Evolutionary conservation across 225 moss, liverwort and hornwort species (phyloP).

Genomic region (Polytrichum commune): DNA sequence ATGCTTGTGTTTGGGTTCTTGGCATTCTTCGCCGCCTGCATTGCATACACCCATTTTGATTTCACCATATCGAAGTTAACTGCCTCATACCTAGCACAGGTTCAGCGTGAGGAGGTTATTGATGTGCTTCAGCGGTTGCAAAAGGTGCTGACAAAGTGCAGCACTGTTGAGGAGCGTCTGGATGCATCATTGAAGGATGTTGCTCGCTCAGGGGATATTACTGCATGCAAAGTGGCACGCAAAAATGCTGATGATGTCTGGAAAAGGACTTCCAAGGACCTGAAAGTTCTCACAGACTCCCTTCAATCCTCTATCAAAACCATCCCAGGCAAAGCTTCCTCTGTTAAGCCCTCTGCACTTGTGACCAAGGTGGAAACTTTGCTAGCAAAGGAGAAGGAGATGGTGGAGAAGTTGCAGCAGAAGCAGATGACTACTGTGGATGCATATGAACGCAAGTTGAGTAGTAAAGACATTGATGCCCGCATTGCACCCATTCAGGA

Average conservation of each 20-base stretch:
- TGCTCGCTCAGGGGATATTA: constrained; percentile 78
- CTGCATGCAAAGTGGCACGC: constrained; percentile 66
- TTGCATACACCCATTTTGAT: constrained; percentile 78
- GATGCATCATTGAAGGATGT: constrained; percentile 80
- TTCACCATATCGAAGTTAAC: constrained; percentile 81
- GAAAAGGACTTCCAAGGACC: constrained; percentile 77
- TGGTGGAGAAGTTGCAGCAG: constrained; percentile 90
- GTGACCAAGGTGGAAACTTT: constrained; percentile 63
- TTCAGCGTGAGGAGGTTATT: constrained; percentile 74
- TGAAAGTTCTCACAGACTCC: constrained; percentile 66
- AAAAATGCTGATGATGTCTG: constrained; percentile 73
- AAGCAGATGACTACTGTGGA: constrained; percentile 86
- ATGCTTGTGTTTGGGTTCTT: constrained; percentile 70
- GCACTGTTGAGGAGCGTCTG: constrained; percentile 56
- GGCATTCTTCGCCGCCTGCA: constrained; percentile 66
- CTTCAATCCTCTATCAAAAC: constrained; percentile 56
- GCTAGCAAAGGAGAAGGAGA: constrained; percentile 88
- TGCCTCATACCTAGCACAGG: constrained; percentile 57
- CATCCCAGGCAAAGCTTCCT: constrained; percentile 19
- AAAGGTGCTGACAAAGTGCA: constrained; percentile 63
- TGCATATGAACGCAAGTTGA: constrained; percentile 82
- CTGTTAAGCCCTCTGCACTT: constrained; percentile 23
- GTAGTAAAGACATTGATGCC: constrained; percentile 80
- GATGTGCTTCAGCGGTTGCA: constrained; percentile 79
- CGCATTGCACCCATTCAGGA: constrained; percentile 82